phyloP scores from a whole-genome alignment of 306 rosid genomes.

The Lithocarpus polystachyus region DNA sequence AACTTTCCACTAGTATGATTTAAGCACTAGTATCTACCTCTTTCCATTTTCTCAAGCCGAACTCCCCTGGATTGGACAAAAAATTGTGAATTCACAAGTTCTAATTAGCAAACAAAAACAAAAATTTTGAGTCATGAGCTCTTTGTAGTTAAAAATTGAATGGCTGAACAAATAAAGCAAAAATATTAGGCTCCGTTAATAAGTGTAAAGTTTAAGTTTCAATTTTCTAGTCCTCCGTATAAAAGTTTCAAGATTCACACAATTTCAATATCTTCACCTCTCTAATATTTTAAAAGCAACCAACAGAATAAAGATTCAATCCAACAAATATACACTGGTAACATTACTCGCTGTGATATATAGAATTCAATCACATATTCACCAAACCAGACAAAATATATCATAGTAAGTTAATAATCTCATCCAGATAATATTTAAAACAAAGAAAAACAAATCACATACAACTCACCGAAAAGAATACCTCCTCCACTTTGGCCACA shows the following conservation, averaged over 20 bases:
- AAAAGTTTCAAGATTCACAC: neutral
- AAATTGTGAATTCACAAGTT: neutral
- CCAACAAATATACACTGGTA: neutral
- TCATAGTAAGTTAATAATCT: too few relatives aligned
- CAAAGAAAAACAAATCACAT: neutral
- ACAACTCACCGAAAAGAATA: conserved; percentile 60
- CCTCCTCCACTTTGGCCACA: conserved; percentile 65
- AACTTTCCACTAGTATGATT: too few relatives aligned
- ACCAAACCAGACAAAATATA: neutral
- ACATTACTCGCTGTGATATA: neutral
- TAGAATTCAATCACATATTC: neutral
- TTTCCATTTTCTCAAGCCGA: too few relatives aligned
- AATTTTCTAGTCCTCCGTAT: neutral
- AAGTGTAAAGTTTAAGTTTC: neutral
- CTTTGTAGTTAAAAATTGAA: neutral
- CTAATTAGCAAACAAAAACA: neutral
- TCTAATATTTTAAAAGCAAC: neutral
- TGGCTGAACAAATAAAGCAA: neutral
- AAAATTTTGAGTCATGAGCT: neutral
- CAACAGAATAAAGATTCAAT: neutral
- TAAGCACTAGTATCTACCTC: too few relatives aligned
- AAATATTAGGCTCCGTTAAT: neutral
- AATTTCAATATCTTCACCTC: neutral
- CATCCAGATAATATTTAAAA: neutral
- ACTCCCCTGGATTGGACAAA: neutral